Base-by-base conservation (phyloP, 2,329 filamentous ascomycete species). In the Neofusicoccum sp. region DNA sequence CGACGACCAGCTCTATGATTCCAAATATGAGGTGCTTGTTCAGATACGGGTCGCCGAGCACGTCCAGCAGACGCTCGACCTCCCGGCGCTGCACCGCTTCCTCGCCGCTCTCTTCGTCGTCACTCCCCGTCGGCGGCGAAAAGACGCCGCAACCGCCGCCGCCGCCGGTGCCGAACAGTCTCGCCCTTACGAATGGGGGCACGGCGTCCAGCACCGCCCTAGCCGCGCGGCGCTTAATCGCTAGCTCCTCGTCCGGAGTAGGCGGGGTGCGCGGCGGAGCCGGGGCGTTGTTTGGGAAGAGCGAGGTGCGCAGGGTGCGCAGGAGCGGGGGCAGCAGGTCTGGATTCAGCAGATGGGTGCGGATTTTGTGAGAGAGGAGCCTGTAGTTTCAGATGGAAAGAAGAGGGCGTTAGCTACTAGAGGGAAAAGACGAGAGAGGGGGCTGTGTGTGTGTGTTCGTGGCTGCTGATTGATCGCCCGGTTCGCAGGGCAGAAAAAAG, bases 11-110 rank as follows among this genome's bases (percentile, higher is more conserved):
- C 76, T 99, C 95, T 34, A 98, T 77, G 49, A 95, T 80, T 45
- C 86, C 82, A 70, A 96, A 96, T 67, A 96, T 79, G 33, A 98
- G 79, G 76, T 97, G 92, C 78, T 93, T 96, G 77, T 99, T 99
- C 76, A 92, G 89, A 76, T 96, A 96, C 56, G 84, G 80, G 75
- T 97, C 92, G 14, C 84, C 85, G 66, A 96, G 88, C 38, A 93
- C 80, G 67, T 89, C 86, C 48, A 98, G 80, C 47, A 92, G 79
- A 26, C 79, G 78, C 58, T 79, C 78, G 28, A 84, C 76, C 63
- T 82, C 26, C 16, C 16, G 33, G n/a, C 28, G 36, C 57, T 59
- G 57, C n/a, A 51, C 36, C n/a, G 8, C 44, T 36, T 68, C 65
- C 38, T 66, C 67, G 30, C 66, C 47, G 16, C 7, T 34, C 14